Percentiles rank a stretch among this genome's conserved stretches.
These are phyloP conservation scores for Volvox carteri DNA, from an alignment of 163 green algal species.

Conservation along the genomic window DNA sequence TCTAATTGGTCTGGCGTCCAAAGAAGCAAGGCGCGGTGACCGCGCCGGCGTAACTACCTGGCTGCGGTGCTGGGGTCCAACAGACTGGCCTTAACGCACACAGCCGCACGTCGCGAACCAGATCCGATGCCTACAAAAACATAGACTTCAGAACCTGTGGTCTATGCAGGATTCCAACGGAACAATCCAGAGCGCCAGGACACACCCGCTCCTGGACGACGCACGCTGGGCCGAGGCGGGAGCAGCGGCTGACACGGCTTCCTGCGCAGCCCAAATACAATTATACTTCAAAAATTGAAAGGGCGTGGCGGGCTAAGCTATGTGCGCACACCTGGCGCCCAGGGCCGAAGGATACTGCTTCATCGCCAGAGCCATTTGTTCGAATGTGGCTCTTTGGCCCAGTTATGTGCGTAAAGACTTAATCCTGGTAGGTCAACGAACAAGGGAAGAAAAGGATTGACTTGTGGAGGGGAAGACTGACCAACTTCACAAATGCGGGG, in stretches of 20 bases:
- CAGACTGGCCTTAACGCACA: constrained; percentile 41
- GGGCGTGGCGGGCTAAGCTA: neutral
- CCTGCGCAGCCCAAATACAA: constrained; percentile 37
- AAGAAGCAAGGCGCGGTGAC: neutral
- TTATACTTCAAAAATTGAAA: neutral
- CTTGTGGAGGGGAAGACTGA: neutral
- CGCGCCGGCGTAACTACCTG: constrained; percentile 44
- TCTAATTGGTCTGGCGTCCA: neutral
- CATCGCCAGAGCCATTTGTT: constrained; percentile 26
- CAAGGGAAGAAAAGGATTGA: neutral
- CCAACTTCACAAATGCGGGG: neutral
- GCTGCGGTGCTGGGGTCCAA: constrained; percentile 41
- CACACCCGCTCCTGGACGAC: constrained; percentile 2
- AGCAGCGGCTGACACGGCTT: constrained; percentile 33
- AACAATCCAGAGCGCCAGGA: neutral
- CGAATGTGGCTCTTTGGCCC: constrained; percentile 17
- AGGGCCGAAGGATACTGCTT: constrained; percentile 24
- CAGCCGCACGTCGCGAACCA: constrained; percentile 26
- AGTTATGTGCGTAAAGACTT: neutral
- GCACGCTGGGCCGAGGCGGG: constrained; percentile 30
- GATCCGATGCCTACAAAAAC: constrained; percentile 15
- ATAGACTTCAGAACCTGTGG: neutral
- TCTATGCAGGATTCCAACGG: neutral
- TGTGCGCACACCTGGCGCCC: constrained; percentile 16
- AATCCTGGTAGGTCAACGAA: neutral